phyloP scores from a whole-genome alignment of 345 rosid species.

The Populus davidiana region DNA sequence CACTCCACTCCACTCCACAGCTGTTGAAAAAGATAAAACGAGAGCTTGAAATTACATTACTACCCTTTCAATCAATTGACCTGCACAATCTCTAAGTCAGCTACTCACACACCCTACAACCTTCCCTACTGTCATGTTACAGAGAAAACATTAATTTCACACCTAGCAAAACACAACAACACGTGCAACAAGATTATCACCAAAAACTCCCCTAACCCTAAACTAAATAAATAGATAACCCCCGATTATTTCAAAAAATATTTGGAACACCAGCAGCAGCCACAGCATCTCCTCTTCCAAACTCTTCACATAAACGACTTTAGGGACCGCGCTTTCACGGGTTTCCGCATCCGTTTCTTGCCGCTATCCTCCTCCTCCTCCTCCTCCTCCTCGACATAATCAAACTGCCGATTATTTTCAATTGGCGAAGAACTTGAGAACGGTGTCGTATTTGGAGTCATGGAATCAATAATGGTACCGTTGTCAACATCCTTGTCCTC shows the following conservation, averaged over 20 bases:
- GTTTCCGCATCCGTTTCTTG: conserved; percentile 70
- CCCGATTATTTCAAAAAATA: not conserved
- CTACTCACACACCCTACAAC: conserved; percentile 22
- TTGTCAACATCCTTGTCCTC: conserved; percentile 1
- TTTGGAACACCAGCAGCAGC: not conserved
- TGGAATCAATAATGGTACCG: not conserved
- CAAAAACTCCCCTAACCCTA: conserved; percentile 2
- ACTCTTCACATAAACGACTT: conserved; percentile 74
- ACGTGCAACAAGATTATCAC: conserved; percentile 15
- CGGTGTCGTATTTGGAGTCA: conserved; percentile 21
- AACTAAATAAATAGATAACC: conserved; percentile 6
- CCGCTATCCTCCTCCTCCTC: conserved; percentile 27
- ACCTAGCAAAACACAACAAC: conserved; percentile 12
- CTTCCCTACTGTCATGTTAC: conserved; percentile 30
- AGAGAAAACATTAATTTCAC: conserved; percentile 25
- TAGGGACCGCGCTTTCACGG: conserved; percentile 81
- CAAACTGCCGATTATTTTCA: conserved; percentile 31
- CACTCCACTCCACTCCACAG: not conserved
- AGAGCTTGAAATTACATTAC: conserved; percentile 13
- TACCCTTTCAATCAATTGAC: conserved; percentile 27
- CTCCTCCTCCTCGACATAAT: conserved; percentile 40
- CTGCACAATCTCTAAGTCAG: conserved; percentile 19
- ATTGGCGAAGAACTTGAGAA: conserved; percentile 19
- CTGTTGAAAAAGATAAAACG: not conserved
- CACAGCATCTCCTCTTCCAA: not conserved